Evolutionary conservation across 169 alveolate species (phyloP).

Genomic region (Eimeria acervulina): DNA sequence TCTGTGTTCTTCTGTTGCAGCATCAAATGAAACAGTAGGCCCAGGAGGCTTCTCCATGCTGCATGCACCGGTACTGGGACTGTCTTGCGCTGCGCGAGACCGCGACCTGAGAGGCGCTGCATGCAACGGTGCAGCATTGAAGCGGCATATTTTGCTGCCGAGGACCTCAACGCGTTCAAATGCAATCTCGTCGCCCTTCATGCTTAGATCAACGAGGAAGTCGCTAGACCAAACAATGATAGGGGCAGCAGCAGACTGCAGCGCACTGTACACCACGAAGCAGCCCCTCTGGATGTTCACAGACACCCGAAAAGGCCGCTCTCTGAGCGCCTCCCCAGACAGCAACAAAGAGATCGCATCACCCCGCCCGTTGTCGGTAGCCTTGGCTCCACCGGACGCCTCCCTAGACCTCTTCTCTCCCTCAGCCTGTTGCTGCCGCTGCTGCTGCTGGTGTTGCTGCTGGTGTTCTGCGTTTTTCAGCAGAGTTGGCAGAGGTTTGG

Average conservation of each 20-base stretch:
- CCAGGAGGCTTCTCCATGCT: background rate
- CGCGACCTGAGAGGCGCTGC: background rate
- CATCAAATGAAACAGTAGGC: background rate
- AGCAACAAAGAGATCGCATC: conserved; percentile 9
- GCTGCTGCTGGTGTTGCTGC: conserved; percentile 22
- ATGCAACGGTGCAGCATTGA: background rate
- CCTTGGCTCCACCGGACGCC: background rate
- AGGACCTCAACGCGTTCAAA: conserved; percentile 36
- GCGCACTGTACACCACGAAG: conserved; percentile 86
- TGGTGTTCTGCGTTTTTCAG: conserved; percentile 12
- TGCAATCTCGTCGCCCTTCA: conserved; percentile 23
- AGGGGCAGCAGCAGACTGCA: conserved; percentile 86
- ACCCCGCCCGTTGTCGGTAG: background rate
- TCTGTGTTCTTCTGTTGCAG: background rate
- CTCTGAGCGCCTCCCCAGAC: conserved; percentile 53
- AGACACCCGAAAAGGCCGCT: conserved; percentile 74
- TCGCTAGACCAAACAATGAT: conserved; percentile 86
- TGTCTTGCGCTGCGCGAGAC: background rate
- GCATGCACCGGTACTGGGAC: background rate
- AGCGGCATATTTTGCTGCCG: conserved; percentile 74
- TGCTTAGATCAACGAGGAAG: conserved; percentile 78
- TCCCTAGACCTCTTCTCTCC: background rate
- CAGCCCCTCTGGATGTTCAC: conserved; percentile 68
- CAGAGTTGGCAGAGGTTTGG: conserved; percentile 79
- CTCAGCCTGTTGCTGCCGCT: conserved; percentile 4